Conservation (phyloP, 371 early-diverging fungal species). For the Syncephalastrum racemosum region DNA sequence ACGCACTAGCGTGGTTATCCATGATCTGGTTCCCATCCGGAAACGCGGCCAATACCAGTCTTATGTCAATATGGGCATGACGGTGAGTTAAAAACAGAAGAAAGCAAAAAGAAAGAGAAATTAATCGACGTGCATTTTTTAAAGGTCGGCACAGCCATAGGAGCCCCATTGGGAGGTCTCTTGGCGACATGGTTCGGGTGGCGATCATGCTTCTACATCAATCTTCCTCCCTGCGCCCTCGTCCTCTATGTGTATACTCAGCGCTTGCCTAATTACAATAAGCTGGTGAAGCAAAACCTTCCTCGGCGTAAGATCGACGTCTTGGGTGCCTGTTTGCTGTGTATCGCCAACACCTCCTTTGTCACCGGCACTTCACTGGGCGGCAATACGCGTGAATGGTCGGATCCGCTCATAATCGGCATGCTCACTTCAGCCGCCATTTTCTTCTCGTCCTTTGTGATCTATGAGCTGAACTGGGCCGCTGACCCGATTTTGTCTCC, state of each 20-base stretch:
- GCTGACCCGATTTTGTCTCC: constrained; percentile 62
- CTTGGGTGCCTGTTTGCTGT: constrained; percentile 51
- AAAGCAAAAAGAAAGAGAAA: not conserved
- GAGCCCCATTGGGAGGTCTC: constrained; percentile 50
- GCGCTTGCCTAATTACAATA: constrained; percentile 32
- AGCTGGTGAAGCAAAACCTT: constrained; percentile 9
- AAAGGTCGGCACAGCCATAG: constrained; percentile 34
- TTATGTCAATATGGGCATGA: constrained; percentile 39
- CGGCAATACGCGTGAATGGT: constrained; percentile 62
- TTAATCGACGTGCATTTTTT: not conserved
- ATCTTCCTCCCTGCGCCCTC: constrained; percentile 66
- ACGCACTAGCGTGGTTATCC: constrained; percentile 18
- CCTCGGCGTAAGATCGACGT: constrained; percentile 48
- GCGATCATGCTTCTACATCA: constrained; percentile 75
- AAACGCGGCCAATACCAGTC: constrained; percentile 40
- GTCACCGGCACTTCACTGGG: constrained; percentile 62
- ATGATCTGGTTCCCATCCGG: constrained; percentile 35
- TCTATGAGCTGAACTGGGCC: constrained; percentile 60
- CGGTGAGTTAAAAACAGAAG: constrained; percentile 20
- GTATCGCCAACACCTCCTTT: constrained; percentile 52
- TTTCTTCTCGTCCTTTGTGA: constrained; percentile 47
- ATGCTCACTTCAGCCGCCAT: constrained; percentile 42
- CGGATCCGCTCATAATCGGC: constrained; percentile 51
- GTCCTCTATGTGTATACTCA: constrained; percentile 27
- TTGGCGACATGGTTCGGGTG: constrained; percentile 59